phyloP scores from a whole-genome alignment of 1,284 basidiomycete genomes.

The Cutaneotrichosporon spelunceum region DNA sequence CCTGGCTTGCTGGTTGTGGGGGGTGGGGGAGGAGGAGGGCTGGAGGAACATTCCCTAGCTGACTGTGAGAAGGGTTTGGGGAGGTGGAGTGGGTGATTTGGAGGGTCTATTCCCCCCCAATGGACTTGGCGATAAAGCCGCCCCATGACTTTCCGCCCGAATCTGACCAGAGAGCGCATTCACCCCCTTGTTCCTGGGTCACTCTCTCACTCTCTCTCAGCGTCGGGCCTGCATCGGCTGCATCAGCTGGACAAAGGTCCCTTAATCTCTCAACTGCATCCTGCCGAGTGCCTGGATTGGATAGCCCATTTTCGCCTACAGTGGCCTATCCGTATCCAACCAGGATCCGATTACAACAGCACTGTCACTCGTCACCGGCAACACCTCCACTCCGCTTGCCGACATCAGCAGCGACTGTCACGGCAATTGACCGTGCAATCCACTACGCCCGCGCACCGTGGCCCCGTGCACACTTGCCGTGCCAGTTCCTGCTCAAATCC shows the following conservation, averaged over 20 bases:
- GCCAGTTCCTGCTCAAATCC: background rate
- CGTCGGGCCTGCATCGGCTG: background rate
- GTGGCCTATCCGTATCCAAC: background rate
- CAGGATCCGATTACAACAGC: background rate
- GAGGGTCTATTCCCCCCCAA: constrained; percentile 3
- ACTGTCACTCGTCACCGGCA: background rate
- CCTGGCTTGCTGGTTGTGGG: background rate
- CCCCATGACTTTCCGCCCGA: background rate
- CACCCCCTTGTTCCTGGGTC: background rate
- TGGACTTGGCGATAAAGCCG: constrained; percentile 5
- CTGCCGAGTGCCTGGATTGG: background rate
- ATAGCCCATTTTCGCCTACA: background rate
- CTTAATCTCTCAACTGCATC: background rate
- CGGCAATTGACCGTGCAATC: background rate
- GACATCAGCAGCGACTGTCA: background rate
- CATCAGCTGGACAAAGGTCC: background rate
- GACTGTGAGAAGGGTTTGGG: background rate
- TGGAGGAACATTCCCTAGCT: background rate
- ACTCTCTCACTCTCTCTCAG: background rate
- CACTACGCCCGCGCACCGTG: background rate
- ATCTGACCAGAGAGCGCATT: background rate
- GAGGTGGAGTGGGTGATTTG: background rate
- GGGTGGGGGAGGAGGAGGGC: background rate
- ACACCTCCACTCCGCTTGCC: background rate
- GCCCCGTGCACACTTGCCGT: background rate